These are phyloP conservation scores for Saccharomycopsis synnaedendra DNA, from an alignment of 805 yeast genomes.

Conservation along the genomic window DNA sequence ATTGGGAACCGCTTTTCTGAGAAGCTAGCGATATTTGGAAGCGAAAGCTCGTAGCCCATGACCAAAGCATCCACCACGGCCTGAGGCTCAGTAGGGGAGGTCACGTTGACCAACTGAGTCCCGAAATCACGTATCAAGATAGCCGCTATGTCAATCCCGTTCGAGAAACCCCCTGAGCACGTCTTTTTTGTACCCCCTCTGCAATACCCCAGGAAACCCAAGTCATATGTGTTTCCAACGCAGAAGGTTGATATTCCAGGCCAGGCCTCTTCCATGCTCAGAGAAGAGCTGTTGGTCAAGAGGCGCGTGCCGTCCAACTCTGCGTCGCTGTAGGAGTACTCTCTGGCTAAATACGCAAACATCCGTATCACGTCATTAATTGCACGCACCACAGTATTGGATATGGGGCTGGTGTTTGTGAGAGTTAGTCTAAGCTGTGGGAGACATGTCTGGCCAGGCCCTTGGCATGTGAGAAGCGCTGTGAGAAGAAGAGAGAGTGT, in stretches of 20 bases:
- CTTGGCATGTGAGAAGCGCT: background rate
- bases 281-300: background rate
- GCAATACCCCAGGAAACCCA: constrained; percentile 26
- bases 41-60: constrained; percentile 18
- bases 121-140: constrained; percentile 27
- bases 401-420: background rate
- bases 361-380: constrained; percentile 1
- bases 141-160: constrained; percentile 27
- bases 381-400: background rate
- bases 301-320: background rate
- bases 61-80: constrained; percentile 17
- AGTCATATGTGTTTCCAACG: constrained; percentile 22
- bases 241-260: constrained; percentile 18
- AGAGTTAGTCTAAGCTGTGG: constrained; percentile 6
- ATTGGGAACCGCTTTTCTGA: background rate
- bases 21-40: constrained; percentile 1
- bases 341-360: constrained; percentile 6
- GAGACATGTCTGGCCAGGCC: background rate
- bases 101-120: constrained; percentile 23
- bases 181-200: constrained; percentile 13
- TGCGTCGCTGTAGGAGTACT: background rate
- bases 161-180: constrained; percentile 18
- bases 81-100: constrained; percentile 18
- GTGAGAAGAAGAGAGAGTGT: too few species aligned
- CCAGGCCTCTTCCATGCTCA: background rate